phyloP scores from a whole-genome alignment of 305 asterid species.

The Coffea humblotiana region DNA sequence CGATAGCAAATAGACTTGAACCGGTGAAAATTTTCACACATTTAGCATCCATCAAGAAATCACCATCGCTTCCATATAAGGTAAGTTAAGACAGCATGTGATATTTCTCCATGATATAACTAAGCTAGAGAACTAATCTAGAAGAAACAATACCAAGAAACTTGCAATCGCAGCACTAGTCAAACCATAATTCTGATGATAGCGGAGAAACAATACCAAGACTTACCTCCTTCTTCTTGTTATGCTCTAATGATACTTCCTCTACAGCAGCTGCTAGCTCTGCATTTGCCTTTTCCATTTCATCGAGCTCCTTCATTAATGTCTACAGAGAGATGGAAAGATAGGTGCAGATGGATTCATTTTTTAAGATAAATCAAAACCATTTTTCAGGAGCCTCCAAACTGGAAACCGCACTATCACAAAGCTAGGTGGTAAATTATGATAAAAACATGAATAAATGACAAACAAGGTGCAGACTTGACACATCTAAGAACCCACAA shows the following conservation, averaged over 20 bases:
- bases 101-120: neutral
- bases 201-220: neutral
- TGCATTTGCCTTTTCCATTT: constrained; percentile 89
- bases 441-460: neutral
- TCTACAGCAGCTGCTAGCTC: constrained; percentile 91
- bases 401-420: neutral
- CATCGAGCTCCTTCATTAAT: constrained; percentile 92
- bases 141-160: neutral
- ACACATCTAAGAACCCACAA: neutral
- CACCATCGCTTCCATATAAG: neutral
- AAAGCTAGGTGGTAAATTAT: neutral
- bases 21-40: neutral
- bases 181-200: neutral
- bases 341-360: neutral
- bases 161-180: neutral
- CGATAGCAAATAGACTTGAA: too few species aligned
- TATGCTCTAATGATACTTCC: constrained; percentile 85
- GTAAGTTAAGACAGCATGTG: neutral
- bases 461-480: neutral
- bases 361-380: neutral
- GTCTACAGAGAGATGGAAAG: constrained; percentile 36
- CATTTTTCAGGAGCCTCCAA: neutral
- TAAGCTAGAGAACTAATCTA: neutral
- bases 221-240: constrained; percentile 91
- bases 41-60: neutral